These are phyloP conservation scores for Vicia villosa DNA, from an alignment of 306 rosid species.

Conservation along the genomic window DNA sequence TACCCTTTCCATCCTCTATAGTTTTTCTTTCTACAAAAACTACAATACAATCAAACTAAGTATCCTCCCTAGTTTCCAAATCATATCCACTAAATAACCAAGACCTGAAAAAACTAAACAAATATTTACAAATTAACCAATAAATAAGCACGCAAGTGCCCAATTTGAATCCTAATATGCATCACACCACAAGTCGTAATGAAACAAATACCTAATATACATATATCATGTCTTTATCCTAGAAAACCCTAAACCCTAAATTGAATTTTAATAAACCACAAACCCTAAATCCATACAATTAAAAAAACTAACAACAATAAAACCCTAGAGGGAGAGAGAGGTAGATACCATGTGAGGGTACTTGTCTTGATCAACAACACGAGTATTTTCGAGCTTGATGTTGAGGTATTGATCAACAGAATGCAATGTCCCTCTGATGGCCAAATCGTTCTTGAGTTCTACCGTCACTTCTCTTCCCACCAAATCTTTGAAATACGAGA, in stretches of 20 bases:
- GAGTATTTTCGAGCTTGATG: conserved; percentile 94
- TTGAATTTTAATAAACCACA: background rate
- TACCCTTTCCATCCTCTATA: too few relatives aligned
- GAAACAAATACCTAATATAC: background rate
- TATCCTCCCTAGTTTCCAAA: conserved; percentile 11
- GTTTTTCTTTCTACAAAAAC: background rate
- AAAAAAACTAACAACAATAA: background rate
- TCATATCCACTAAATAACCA: background rate
- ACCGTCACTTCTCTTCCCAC: conserved; percentile 97
- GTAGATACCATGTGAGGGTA: conserved; percentile 89
- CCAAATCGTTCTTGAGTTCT: conserved; percentile 95
- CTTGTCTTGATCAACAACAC: conserved; percentile 95
- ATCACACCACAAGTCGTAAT: background rate
- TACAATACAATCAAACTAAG: background rate
- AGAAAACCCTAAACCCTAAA: background rate
- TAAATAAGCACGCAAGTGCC: background rate
- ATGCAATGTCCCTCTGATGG: conserved; percentile 88
- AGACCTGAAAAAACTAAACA: background rate
- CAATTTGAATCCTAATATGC: background rate
- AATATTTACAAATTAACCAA: background rate
- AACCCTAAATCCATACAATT: conserved; percentile 4
- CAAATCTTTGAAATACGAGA: conserved; percentile 97
- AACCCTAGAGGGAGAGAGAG: background rate
- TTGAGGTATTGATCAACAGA: conserved; percentile 99
- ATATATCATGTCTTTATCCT: background rate